Evolutionary conservation across 2,329 filamentous ascomycete species (phyloP).

Genomic region (Alternaria sp.): DNA sequence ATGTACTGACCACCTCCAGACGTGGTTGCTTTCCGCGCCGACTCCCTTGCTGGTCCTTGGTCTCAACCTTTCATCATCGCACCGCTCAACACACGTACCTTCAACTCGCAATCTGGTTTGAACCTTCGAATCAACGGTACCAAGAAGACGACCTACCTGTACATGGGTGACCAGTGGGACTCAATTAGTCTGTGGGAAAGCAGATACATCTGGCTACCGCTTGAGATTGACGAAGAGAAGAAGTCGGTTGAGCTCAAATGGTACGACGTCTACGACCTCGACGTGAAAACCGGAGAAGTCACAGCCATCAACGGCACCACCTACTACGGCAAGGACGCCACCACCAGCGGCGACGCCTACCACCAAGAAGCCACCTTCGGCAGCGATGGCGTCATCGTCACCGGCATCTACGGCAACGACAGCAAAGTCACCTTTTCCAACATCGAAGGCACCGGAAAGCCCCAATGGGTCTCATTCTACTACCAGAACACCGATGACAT

Average conservation of each 20-base stretch:
- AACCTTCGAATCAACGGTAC: constrained; percentile 57
- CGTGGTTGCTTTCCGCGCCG: constrained; percentile 63
- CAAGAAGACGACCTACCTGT: constrained; percentile 59
- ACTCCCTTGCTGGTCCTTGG: constrained; percentile 60
- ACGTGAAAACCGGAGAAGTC: constrained; percentile 60
- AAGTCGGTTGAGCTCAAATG: constrained; percentile 59
- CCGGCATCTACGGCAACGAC: constrained; percentile 62
- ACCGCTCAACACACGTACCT: constrained; percentile 59
- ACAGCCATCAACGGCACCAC: constrained; percentile 55
- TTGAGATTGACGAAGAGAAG: constrained; percentile 60
- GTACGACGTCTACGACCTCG: constrained; percentile 64
- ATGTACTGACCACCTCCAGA: constrained; percentile 42
- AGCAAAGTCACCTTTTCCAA: constrained; percentile 60
- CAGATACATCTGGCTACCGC: constrained; percentile 64
- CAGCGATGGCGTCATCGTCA: constrained; percentile 55
- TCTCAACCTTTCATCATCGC: constrained; percentile 62
- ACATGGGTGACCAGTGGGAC: constrained; percentile 62
- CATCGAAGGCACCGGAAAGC: constrained; percentile 58
- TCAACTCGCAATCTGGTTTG: constrained; percentile 62
- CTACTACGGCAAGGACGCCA: constrained; percentile 57
- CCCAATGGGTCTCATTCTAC: constrained; percentile 65
- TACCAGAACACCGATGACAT: constrained; percentile 68
- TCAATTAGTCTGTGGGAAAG: constrained; percentile 64
- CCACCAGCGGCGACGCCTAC: constrained; percentile 56
- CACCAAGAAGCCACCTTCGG: constrained; percentile 64